Conservation (phyloP, 2,329 filamentous ascomycete species). For the Paracamarosporium sp. region DNA sequence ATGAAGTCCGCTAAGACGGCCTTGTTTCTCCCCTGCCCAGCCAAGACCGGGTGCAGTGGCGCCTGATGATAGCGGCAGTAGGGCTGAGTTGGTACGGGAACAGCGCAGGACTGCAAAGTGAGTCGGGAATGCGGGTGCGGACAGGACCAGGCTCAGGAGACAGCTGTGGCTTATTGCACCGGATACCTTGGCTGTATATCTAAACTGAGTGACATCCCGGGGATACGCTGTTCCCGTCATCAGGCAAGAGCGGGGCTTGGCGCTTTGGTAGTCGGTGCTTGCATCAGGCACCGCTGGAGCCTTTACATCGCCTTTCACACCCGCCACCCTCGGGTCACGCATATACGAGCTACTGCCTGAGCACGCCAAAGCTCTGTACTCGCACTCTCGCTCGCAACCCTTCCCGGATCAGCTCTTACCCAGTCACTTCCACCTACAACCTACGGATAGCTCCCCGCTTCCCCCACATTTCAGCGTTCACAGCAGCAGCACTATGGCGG, state of each 20-base stretch:
- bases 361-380: conserved; percentile 9
- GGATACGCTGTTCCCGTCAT: background rate
- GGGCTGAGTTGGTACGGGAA: conserved; percentile 20
- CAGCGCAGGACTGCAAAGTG: background rate
- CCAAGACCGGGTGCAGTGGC: conserved; percentile 8
- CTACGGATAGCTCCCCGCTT: conserved; percentile 21
- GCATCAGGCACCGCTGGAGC: background rate
- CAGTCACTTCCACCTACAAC: background rate
- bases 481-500: conserved; percentile 70
- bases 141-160: background rate
- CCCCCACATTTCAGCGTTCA: conserved; percentile 27
- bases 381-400: too few relatives aligned
- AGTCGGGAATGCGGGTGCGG: background rate
- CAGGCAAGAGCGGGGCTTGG: conserved; percentile 6
- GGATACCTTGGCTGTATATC: background rate
- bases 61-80: conserved; percentile 27
- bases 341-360: background rate
- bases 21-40: conserved; percentile 3
- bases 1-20: conserved; percentile 4
- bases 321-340: background rate
- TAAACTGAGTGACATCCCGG: background rate
- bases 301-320: background rate
- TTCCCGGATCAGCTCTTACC: background rate
- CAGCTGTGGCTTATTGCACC: background rate
- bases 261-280: background rate